Percentiles rank a stretch among this genome's conserved stretches.
These are phyloP conservation scores for Vanilla planifolia DNA, from an alignment of 106 monocot species.

Conservation along the genomic window DNA sequence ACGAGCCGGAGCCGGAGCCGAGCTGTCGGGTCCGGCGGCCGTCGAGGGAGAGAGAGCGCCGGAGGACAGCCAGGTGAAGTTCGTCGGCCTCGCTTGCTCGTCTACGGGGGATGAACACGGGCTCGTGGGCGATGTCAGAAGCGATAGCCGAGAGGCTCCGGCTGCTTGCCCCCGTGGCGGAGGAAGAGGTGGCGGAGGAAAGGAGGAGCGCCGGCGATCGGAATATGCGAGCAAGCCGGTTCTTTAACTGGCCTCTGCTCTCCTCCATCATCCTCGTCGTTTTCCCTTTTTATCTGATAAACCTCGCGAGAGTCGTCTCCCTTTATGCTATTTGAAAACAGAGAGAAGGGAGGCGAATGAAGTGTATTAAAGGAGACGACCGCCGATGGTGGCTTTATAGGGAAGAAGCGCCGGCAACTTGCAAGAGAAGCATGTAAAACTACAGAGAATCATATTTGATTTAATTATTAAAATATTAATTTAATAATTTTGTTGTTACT, in stretches of 20 bases:
- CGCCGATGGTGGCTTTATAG: neutral
- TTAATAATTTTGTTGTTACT: no score
- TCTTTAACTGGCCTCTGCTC: slow-evolving; percentile 4
- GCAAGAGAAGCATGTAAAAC: no score
- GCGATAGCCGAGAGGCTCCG: slow-evolving; percentile 2
- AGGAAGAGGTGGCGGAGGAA: slow-evolving; percentile 1
- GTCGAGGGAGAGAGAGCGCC: slow-evolving; percentile 12
- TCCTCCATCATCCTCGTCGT: neutral
- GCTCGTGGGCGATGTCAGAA: slow-evolving; percentile 9
- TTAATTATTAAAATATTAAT: no score
- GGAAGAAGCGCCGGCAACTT: neutral
- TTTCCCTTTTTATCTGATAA: neutral
- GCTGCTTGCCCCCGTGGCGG: slow-evolving; percentile 6
- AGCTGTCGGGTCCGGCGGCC: neutral
- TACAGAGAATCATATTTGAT: no score
- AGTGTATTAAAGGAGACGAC: neutral
- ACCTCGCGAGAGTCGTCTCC: neutral
- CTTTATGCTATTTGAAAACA: slow-evolving; percentile 1
- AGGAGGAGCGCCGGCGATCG: slow-evolving; percentile 1
- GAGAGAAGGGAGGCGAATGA: neutral
- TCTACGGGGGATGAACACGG: slow-evolving; percentile 8
- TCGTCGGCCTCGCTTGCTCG: neutral
- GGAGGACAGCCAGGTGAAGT: neutral
- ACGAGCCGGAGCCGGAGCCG: neutral
- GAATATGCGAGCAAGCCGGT: slow-evolving; percentile 8